phyloP scores from a whole-genome alignment of 2,329 filamentous ascomycete species.

The Verticillium alfalfae region DNA sequence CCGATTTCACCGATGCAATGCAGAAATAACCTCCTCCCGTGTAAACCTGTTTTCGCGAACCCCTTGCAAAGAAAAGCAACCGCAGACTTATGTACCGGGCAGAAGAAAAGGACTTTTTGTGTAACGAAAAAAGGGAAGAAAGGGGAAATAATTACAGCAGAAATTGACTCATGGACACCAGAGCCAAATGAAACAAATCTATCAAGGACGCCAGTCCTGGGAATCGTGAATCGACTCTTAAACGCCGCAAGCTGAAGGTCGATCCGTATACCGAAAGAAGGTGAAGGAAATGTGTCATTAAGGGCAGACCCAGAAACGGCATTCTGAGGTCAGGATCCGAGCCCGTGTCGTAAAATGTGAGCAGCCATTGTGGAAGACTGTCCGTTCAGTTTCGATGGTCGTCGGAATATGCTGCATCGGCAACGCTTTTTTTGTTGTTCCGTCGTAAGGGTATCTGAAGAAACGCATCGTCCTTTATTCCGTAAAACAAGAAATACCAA shows the following conservation, averaged over 20 bases:
- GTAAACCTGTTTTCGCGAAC: not conserved
- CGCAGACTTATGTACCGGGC: not conserved
- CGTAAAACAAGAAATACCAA: slow-evolving; percentile 9
- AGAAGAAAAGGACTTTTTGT: not conserved
- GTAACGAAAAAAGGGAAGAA: slow-evolving; percentile 4
- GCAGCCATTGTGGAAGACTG: not conserved
- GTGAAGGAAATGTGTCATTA: slow-evolving; percentile 14
- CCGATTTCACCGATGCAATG: not conserved
- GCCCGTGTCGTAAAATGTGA: slow-evolving; percentile 10
- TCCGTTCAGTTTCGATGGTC: not conserved
- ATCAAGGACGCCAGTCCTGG: slow-evolving; percentile 10
- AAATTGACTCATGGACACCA: slow-evolving; percentile 1
- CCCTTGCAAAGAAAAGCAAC: slow-evolving; percentile 1
- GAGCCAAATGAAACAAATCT: slow-evolving; percentile 7
- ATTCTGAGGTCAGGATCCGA: not conserved
- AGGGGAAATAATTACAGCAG: not conserved
- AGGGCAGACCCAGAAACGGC: not conserved
- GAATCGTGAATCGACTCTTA: slow-evolving; percentile 5
- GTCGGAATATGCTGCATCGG: not conserved
- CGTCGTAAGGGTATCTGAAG: slow-evolving; percentile 15
- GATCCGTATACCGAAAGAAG: slow-evolving; percentile 16
- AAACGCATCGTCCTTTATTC: slow-evolving; percentile 13
- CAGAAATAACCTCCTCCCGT: not conserved
- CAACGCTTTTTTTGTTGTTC: slow-evolving; percentile 8
- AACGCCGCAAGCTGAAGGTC: slow-evolving; percentile 11